phyloP scores from a whole-genome alignment of 2,329 filamentous ascomycete genomes.

The Metarhizium anisopliae region DNA sequence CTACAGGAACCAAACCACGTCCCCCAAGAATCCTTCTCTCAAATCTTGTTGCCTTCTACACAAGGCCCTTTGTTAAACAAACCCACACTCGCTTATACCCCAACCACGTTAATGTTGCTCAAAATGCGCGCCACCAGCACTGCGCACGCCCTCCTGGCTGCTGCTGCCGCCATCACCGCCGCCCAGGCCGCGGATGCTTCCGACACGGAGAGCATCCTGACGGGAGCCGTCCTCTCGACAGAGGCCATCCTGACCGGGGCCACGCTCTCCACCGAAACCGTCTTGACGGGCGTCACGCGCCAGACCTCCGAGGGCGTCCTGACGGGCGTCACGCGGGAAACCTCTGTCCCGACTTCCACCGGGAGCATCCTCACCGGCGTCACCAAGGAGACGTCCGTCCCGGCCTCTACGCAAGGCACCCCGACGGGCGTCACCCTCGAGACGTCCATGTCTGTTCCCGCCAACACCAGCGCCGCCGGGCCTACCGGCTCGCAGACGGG shows the following conservation, averaged over 20 bases:
- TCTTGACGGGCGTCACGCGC: background rate
- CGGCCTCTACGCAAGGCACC: background rate
- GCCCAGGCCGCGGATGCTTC: no score
- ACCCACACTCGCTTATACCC: no score
- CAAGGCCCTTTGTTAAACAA: no score
- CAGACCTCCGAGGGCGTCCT: background rate
- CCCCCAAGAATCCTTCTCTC: no score
- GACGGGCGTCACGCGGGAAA: background rate
- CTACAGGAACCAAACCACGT: no score
- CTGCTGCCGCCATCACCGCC: no score
- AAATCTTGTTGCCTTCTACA: no score
- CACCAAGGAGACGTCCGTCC: background rate
- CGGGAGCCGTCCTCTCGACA: background rate
- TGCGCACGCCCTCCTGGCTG: no score
- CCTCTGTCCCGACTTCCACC: background rate
- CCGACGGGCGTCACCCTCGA: background rate
- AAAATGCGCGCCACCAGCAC: no score
- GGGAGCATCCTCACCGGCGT: conserved; percentile 1
- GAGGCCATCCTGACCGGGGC: background rate
- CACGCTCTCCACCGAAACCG: background rate
- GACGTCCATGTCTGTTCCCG: background rate
- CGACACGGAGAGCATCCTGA: background rate
- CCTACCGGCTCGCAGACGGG: background rate
- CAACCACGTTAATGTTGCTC: no score
- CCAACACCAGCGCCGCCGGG: background rate